phyloP scores from a whole-genome alignment of 495 filamentous ascomycete species.

The Corynascus novoguineensis region DNA sequence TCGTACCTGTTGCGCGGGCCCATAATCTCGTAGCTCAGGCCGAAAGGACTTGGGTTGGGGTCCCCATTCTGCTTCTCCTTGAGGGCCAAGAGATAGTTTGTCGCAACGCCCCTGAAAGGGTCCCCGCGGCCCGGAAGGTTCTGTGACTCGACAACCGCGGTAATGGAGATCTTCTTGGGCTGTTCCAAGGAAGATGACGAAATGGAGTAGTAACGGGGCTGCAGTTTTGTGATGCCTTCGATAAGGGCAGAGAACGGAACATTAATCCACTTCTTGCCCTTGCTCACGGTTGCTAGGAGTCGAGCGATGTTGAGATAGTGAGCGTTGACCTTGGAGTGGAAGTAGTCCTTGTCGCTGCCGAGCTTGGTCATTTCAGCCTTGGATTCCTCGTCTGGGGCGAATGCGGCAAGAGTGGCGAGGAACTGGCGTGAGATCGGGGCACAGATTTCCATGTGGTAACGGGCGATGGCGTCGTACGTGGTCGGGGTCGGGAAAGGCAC shows the following conservation, averaged over 20 bases:
- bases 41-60: constrained; percentile 75
- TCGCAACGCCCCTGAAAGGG: constrained; percentile 88
- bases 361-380: constrained; percentile 85
- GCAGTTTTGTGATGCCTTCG: constrained; percentile 88
- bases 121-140: constrained; percentile 70
- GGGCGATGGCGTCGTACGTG: constrained; percentile 87
- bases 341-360: constrained; percentile 92
- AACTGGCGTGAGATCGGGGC: constrained; percentile 96
- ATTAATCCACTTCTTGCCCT: constrained; percentile 65
- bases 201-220: constrained; percentile 98
- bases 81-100: constrained; percentile 92
- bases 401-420: constrained; percentile 76
- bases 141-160: constrained; percentile 85
- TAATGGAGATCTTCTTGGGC: constrained; percentile 89
- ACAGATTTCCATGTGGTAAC: constrained; percentile 97
- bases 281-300: constrained; percentile 67
- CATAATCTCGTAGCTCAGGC: constrained; percentile 79
- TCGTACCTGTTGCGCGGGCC: constrained; percentile 96
- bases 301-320: constrained; percentile 88
- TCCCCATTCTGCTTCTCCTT: constrained; percentile 97
- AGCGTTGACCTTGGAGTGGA: constrained; percentile 77
- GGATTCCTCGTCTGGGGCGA: constrained; percentile 76
- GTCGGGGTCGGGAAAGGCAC: constrained; percentile 97
- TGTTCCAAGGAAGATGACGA: constrained; percentile 94
- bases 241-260: constrained; percentile 94